Evolutionary conservation across 148 eudicot species (phyloP).

Genomic region (Arctostaphylos glauca): DNA sequence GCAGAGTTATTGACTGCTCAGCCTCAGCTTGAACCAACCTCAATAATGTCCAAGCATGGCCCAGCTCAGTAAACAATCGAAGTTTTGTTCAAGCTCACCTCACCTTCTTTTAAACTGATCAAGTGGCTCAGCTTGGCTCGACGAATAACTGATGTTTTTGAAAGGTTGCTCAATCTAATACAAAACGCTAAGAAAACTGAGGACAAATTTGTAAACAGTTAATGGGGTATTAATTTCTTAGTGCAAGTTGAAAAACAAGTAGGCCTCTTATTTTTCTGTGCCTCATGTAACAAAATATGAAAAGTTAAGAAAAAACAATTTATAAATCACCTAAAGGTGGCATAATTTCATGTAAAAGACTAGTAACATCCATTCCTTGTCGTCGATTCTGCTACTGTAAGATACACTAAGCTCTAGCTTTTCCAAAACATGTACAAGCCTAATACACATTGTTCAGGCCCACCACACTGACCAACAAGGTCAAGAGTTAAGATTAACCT

Average conservation of each 20-base stretch:
- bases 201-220: background rate
- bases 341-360: background rate
- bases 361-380: background rate
- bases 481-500: slow-evolving; percentile 11
- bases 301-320: background rate
- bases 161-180: background rate
- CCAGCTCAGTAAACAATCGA: background rate
- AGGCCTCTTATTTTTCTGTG: background rate
- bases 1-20: background rate
- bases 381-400: background rate
- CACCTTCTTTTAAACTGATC: background rate
- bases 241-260: background rate
- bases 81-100: background rate
- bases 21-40: background rate
- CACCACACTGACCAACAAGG: background rate
- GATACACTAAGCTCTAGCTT: too few species aligned
- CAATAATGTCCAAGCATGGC: background rate
- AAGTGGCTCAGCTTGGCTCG: background rate
- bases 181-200: background rate
- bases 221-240: background rate
- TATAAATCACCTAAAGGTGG: background rate
- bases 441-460: background rate
- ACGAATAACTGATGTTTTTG: background rate
- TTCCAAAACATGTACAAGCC: background rate
- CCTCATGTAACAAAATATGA: background rate